A percentile compares a stretch with the other conserved stretches of the same genome.
Evolutionary conservation across 768 basidiomycete species (phyloP).

Genomic region (Goffeauzyma gilvescens): DNA sequence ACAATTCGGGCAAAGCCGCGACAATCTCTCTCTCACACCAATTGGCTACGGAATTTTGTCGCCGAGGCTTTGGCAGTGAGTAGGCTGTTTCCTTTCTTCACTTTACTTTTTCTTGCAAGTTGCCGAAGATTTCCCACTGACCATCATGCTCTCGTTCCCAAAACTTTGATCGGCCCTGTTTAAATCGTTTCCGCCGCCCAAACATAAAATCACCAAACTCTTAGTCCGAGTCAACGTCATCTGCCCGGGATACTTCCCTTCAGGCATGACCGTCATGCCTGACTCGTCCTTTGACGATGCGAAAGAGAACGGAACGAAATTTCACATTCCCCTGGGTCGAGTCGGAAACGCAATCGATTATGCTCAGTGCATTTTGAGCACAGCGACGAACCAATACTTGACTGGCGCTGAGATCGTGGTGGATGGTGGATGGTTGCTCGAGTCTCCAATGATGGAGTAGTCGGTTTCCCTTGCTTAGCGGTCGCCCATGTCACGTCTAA

Average conservation of each 20-base stretch:
- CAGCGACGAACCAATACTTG: slow-evolving; percentile 23
- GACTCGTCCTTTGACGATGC: slow-evolving; percentile 7
- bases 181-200: too few relatives aligned
- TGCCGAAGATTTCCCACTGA: not conserved
- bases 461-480: too few relatives aligned
- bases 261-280: slow-evolving; percentile 15
- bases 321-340: slow-evolving; percentile 24
- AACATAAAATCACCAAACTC: too few relatives aligned
- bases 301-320: slow-evolving; percentile 11
- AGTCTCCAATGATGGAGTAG: too few relatives aligned
- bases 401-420: slow-evolving; percentile 24
- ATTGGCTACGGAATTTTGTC: slow-evolving; percentile 23
- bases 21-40: slow-evolving; percentile 19
- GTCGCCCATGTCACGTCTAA: too few relatives aligned
- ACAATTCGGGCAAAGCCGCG: slow-evolving; percentile 34
- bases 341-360: slow-evolving; percentile 25
- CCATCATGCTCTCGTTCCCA: too few relatives aligned
- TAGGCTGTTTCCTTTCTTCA: not conserved
- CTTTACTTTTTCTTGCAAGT: not conserved
- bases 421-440: slow-evolving; percentile 28
- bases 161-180: too few relatives aligned
- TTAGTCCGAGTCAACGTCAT: too few relatives aligned
- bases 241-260: slow-evolving; percentile 26
- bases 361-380: slow-evolving; percentile 19
- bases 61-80: slow-evolving; percentile 12